These are phyloP conservation scores for Wallacemonas sp. DNA, from an alignment of 208 protist genomes.

Conservation along the genomic window DNA sequence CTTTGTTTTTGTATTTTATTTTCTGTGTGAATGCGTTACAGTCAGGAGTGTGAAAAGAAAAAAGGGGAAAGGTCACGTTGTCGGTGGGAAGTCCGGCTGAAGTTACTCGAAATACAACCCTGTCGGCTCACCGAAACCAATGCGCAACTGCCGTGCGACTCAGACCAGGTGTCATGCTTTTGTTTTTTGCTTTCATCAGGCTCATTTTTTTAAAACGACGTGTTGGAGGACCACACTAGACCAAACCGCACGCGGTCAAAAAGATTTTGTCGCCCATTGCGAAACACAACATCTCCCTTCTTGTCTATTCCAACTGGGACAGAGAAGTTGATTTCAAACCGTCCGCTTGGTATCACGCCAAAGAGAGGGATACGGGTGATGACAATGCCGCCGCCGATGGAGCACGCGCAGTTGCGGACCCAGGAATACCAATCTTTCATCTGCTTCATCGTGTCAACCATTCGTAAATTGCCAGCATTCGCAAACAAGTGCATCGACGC, in stretches of 20 bases:
- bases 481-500: slow-evolving; percentile 84
- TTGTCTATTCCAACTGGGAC: slow-evolving; percentile 68
- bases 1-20: too few relatives aligned
- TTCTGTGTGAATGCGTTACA: too few relatives aligned
- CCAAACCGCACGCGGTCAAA: slow-evolving; percentile 82
- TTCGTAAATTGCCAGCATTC: slow-evolving; percentile 73
- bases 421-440: slow-evolving; percentile 49
- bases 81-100: too few relatives aligned
- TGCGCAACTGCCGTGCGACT: too few relatives aligned
- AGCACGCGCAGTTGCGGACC: slow-evolving; percentile 68
- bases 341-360: slow-evolving; percentile 66
- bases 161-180: too few relatives aligned
- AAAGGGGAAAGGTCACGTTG: too few relatives aligned
- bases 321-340: slow-evolving; percentile 81
- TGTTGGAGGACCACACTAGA: slow-evolving; percentile 80
- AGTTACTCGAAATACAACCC: too few relatives aligned
- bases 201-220: slow-evolving; percentile 77
- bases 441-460: slow-evolving; percentile 45
- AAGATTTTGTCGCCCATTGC: slow-evolving; percentile 56
- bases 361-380: slow-evolving; percentile 85
- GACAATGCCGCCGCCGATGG: slow-evolving; percentile 73
- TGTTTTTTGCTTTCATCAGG: slow-evolving; percentile 2
- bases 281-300: slow-evolving; percentile 47
- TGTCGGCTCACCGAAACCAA: too few relatives aligned
- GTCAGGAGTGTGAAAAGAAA: too few relatives aligned